Evolutionary conservation across 805 yeast species (phyloP).

Genomic region (Candida maris): DNA sequence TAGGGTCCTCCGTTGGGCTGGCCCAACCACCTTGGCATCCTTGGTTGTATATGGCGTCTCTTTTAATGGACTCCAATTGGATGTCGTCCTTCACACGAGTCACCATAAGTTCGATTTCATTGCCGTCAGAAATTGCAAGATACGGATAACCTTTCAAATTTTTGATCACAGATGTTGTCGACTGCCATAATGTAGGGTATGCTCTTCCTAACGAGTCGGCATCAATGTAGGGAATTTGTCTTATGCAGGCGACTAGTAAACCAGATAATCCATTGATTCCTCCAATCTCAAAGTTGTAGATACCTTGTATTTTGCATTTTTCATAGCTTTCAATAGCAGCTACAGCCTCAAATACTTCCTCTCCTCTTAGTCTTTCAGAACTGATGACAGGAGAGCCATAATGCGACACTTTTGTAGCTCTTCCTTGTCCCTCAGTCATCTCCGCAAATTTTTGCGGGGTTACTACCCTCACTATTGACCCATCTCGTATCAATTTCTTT

Average conservation of each 20-base stretch:
- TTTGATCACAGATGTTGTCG: conserved; percentile 30
- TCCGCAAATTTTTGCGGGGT: conserved; percentile 19
- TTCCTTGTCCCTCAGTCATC: conserved; percentile 21
- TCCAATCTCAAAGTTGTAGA: conserved; percentile 41
- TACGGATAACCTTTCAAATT: conserved; percentile 12
- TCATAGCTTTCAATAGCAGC: conserved; percentile 25
- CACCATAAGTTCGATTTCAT: conserved; percentile 35
- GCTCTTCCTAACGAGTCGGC: conserved; percentile 48
- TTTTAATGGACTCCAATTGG: conserved; percentile 35
- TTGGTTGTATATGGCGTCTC: conserved; percentile 40
- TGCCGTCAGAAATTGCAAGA: conserved; percentile 34
- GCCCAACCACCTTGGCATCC: conserved; percentile 37
- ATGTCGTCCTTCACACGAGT: conserved; percentile 28
- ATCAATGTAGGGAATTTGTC: conserved; percentile 31
- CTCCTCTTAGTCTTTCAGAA: conserved; percentile 38
- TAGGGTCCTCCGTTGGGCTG: conserved; percentile 23
- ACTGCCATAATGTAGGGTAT: conserved; percentile 41
- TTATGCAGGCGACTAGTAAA: conserved; percentile 17
- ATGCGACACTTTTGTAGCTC: conserved; percentile 30
- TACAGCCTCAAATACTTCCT: conserved; percentile 33
- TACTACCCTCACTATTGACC: conserved; percentile 30
- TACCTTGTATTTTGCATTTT: conserved; percentile 7
- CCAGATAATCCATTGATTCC: conserved; percentile 40
- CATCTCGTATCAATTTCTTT: conserved; percentile 31
- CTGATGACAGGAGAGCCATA: conserved; percentile 47